phyloP scores from a whole-genome alignment of 2,329 filamentous ascomycete species.

The Magnaporthiopsis rhizophila region DNA sequence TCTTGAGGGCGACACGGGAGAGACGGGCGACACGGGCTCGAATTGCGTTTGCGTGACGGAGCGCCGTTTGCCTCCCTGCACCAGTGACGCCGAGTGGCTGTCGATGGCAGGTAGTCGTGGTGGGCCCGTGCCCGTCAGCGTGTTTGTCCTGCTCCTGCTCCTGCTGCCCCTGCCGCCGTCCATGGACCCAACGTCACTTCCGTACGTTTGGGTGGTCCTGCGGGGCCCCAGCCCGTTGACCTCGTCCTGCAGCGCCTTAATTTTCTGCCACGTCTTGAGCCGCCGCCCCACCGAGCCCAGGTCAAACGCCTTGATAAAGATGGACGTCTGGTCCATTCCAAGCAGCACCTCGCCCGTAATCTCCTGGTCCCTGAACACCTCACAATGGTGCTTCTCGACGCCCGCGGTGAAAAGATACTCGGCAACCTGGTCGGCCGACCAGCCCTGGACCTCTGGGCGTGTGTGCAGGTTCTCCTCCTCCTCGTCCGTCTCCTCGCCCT shows the following conservation, averaged over 20 bases:
- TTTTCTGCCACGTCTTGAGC: slow-evolving; percentile 93
- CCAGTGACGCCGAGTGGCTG: slow-evolving; percentile 36
- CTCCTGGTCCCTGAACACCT: slow-evolving; percentile 92
- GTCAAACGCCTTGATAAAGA: slow-evolving; percentile 94
- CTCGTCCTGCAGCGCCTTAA: slow-evolving; percentile 85
- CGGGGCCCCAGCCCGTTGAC: slow-evolving; percentile 49
- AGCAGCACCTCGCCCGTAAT: slow-evolving; percentile 89
- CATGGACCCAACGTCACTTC: slow-evolving; percentile 51
- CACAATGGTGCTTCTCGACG: slow-evolving; percentile 83
- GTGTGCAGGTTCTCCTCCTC: slow-evolving; percentile 70
- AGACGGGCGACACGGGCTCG: slow-evolving; percentile 30
- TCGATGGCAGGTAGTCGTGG: slow-evolving; percentile 30
- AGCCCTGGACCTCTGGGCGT: slow-evolving; percentile 64
- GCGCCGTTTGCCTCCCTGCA: slow-evolving; percentile 22
- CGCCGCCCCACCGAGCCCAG: slow-evolving; percentile 83
- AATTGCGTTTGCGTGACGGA: slow-evolving; percentile 42
- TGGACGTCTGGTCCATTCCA: slow-evolving; percentile 88
- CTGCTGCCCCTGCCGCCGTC: slow-evolving; percentile 29
- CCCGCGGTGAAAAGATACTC: slow-evolving; percentile 81
- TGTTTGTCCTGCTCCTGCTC: slow-evolving; percentile 49
- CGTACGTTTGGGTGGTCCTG: slow-evolving; percentile 48
- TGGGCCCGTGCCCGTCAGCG: slow-evolving; percentile 39
- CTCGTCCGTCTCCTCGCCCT: slow-evolving; percentile 90
- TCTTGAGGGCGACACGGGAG: slow-evolving; percentile 35
- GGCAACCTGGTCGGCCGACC: slow-evolving; percentile 76